Evolutionary conservation across 1,284 basidiomycete species (phyloP), one percentile per base, ranked within the genome.

Genomic region (Moesziomyces globuligerus): DNA sequence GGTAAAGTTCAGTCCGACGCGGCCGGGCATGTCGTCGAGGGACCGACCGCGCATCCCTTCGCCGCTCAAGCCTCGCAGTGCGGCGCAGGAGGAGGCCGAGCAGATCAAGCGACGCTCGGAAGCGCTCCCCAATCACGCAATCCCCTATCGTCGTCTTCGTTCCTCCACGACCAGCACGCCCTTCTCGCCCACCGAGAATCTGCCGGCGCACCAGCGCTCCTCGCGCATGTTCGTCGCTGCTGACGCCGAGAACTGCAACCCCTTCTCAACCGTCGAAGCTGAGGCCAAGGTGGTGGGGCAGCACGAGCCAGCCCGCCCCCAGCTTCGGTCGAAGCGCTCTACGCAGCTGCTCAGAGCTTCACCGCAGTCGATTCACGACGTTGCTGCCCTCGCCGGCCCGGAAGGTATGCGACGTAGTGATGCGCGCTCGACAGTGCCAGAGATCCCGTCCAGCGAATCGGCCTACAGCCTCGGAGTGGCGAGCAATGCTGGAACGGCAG

Each of bases 41-140:
- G 66, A 69, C 24, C 54, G 66, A 24, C 66, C 59, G 15, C 59
- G 66, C 25, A 69, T 69, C 21, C 66, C 66, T 6, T 69, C 66
- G 0, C 66, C 66, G 3, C 48, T 69, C 32, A 69, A 69, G 48
- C 58, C 59, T 7, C 49, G 66, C 15, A 48, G 54, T 1, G 41
- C 55, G 3, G 65, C 44, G 2, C 62, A 66, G 18, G 36, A 58
- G 20, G 62, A 37, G 0, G 47, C 48, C 10, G 62, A 66, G 15
- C 24, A 48, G 40, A 43, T 3, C 17, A n/a, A 8, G 15, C 34
- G 34, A 24, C 37, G 51, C 24, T 41, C 47, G 18, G 44, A 65
- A 6, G 42, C 37, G n/a, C 18, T 48, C 6, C 24, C 32, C 2
- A 38, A 26, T 4, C 47, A 66, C 25, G 50, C 48, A 3, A 66